phyloP scores from a whole-genome alignment of 768 basidiomycete genomes.

The Leccinum pellstonianum region DNA sequence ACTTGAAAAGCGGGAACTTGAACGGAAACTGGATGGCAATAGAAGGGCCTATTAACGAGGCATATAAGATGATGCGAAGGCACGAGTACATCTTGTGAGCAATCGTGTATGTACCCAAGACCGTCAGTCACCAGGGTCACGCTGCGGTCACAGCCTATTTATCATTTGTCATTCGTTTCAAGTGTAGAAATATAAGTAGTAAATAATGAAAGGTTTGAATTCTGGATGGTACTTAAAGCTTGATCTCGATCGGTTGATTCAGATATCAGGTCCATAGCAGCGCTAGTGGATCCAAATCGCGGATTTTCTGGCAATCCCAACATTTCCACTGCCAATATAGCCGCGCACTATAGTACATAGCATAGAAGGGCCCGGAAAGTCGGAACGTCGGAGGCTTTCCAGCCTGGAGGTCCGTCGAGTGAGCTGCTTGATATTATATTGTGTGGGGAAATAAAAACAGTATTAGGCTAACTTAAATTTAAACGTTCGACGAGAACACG shows the following conservation, averaged over 20 bases:
- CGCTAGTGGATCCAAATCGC: neutral
- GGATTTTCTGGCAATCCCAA: neutral
- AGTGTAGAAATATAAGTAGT: neutral
- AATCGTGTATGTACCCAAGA: neutral
- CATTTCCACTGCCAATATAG: neutral
- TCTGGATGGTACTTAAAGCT: neutral
- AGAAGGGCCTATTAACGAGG: slow-evolving; percentile 23
- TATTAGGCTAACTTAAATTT: no score
- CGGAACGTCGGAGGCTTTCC: no score
- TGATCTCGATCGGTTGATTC: neutral
- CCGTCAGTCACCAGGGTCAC: neutral
- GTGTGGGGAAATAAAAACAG: no score
- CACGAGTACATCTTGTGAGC: slow-evolving; percentile 17
- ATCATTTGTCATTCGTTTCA: neutral
- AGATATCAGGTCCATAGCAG: neutral
- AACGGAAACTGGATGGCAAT: slow-evolving; percentile 51
- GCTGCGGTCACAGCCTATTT: neutral
- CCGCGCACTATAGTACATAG: neutral
- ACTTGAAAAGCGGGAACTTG: slow-evolving; percentile 53
- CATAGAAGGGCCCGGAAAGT: neutral
- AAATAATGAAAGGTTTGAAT: neutral
- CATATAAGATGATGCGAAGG: slow-evolving; percentile 15
- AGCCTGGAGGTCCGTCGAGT: no score
- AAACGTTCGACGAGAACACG: no score
- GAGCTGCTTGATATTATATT: no score